Evolutionary conservation across 148 eudicot species (phyloP).

Genomic region (Fagopyrum esculentum): DNA sequence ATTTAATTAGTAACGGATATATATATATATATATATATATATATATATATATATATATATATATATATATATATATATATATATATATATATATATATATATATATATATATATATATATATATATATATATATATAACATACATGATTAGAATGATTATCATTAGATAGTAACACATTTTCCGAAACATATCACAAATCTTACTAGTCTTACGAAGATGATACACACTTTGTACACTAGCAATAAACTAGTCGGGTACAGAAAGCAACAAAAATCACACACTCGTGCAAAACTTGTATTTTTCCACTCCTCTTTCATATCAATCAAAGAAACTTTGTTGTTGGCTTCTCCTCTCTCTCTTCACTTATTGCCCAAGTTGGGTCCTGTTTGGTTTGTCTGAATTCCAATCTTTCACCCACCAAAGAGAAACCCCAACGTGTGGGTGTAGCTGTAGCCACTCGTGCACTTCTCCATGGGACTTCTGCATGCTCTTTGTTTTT

Average conservation of each 20-base stretch:
- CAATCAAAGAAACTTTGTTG: constrained; percentile 3
- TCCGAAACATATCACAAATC: constrained; percentile 2
- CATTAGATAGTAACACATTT: background rate
- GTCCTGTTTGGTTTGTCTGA: constrained; percentile 9
- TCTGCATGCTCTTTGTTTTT: background rate
- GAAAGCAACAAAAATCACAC: constrained; percentile 10
- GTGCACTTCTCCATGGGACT: constrained; percentile 1
- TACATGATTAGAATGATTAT: no score
- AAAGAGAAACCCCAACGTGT: constrained; percentile 5
- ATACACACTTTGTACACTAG: constrained; percentile 6
- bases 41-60: no score
- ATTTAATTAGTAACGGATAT: no score
- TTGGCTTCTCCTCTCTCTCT: background rate
- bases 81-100: no score
- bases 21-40: no score
- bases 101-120: no score
- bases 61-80: no score
- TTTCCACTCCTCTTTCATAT: background rate
- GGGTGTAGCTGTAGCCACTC: constrained; percentile 12
- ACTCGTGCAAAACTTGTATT: constrained; percentile 14
- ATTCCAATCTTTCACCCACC: background rate
- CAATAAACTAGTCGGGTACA: background rate
- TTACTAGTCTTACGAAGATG: background rate
- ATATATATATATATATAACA: no score
- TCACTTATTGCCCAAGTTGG: constrained; percentile 12